phyloP scores from a whole-genome alignment of 768 basidiomycete genomes.

The Trametes gibbosa region DNA sequence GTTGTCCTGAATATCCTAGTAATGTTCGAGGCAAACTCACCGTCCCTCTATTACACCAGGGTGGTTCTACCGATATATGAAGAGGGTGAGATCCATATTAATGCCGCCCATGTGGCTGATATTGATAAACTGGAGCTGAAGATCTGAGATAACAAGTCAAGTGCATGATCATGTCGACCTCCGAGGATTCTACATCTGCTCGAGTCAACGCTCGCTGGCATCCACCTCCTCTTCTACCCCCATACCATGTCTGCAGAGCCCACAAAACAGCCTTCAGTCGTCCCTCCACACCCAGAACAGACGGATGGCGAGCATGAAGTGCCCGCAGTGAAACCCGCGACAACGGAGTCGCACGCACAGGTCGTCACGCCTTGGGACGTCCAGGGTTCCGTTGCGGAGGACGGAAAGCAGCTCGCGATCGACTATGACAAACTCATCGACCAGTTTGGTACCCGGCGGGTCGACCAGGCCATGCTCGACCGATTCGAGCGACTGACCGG shows the following conservation, averaged over 20 bases:
- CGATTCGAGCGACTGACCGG: slow-evolving; percentile 93
- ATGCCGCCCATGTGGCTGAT: too few species aligned
- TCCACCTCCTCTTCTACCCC: neutral
- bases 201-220: slow-evolving; percentile 9
- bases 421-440: slow-evolving; percentile 95
- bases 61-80: too few species aligned
- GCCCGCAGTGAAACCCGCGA: slow-evolving; percentile 33
- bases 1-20: too few species aligned
- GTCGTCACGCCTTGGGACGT: slow-evolving; percentile 98
- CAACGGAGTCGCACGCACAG: slow-evolving; percentile 50
- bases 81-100: too few species aligned
- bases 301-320: too few species aligned
- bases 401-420: slow-evolving; percentile 90
- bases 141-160: slow-evolving; percentile 17
- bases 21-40: too few species aligned
- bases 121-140: neutral
- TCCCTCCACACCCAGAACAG: slow-evolving; percentile 12
- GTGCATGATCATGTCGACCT: slow-evolving; percentile 1
- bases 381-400: slow-evolving; percentile 80
- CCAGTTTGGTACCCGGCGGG: slow-evolving; percentile 87
- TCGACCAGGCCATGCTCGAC: slow-evolving; percentile 74
- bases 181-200: slow-evolving; percentile 1
- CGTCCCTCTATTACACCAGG: too few species aligned
- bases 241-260: slow-evolving; percentile 12
- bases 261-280: neutral